Evolutionary conservation across 1,284 basidiomycete genomes (phyloP).

Genomic region (Cutaneotrichosporon sp.): DNA sequence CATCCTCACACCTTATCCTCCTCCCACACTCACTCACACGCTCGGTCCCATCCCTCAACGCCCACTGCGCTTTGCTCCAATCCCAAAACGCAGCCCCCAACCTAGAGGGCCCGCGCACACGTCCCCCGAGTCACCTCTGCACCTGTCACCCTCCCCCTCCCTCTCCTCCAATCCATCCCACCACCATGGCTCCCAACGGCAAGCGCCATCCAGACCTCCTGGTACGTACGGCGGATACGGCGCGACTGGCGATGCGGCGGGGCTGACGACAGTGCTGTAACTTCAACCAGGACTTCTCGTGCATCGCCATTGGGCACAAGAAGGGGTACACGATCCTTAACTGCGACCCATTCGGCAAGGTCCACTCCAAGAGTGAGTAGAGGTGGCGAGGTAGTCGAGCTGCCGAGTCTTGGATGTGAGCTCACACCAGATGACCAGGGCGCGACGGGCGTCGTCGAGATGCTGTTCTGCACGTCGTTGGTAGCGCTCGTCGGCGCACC

Average conservation of each 20-base stretch:
- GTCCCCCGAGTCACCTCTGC: neutral
- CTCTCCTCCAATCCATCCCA: neutral
- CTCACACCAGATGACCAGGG: constrained; percentile 69
- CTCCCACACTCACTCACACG: neutral
- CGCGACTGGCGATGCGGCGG: too few relatives aligned
- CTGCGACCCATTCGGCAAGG: constrained; percentile 94
- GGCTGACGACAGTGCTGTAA: constrained; percentile 48
- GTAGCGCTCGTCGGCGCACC: constrained; percentile 95
- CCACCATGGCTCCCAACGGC: constrained; percentile 25
- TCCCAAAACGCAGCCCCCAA: neutral
- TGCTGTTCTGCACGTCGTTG: constrained; percentile 98
- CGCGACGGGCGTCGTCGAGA: constrained; percentile 93
- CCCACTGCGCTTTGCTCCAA: neutral
- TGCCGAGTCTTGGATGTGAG: too few relatives aligned
- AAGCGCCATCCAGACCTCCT: constrained; percentile 53
- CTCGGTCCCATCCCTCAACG: neutral
- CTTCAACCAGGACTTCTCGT: constrained; percentile 58
- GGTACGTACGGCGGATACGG: constrained; percentile 33
- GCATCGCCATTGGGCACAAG: constrained; percentile 90
- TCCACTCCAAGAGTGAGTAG: constrained; percentile 72
- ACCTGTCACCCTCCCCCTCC: neutral
- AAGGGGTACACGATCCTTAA: constrained; percentile 97
- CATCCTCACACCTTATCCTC: neutral
- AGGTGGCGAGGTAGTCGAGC: neutral
- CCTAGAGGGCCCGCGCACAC: neutral